Base-by-base conservation (phyloP, 2,329 filamentous ascomycete species). In the Cladophialophora bantiana region DNA sequence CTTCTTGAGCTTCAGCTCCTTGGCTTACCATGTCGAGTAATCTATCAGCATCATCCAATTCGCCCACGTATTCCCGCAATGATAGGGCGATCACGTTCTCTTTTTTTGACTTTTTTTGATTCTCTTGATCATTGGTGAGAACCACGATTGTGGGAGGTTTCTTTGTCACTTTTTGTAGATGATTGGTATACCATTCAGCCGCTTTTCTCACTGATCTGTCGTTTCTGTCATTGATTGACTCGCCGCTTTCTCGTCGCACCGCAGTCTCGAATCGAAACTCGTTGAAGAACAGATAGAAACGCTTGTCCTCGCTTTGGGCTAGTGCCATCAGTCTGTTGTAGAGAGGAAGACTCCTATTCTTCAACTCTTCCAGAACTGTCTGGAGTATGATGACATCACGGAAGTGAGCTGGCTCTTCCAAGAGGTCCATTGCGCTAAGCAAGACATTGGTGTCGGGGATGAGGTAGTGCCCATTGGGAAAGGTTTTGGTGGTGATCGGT, bases 241-340 rank as follows among this genome's bases (percentile, higher is more conserved):
- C 95, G 42, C 91, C 90, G 5, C 85, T 79, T 20, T 89, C 86
- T 68, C 95, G 86, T 34, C 86, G 81, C 56, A 97, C 87, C 75
- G 97, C 91, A 0, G 95, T 99, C 78, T 99, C 96, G 45, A 94
- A 83, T 59, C 94, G 88, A 76, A 99, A 99, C 74, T 99, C 95
- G 78, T 99, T 99, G 86, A 98, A 98, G 78, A 99, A 99, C 60
- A 99, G 92, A 76, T 98, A 97, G 77, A 97, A 98, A 62, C 94
- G 89, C 83, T 99, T 99, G 71, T 96, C 93, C 74, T 97, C 93
- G 75, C 94, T 97, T 80, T 94, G 96, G 45, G 94, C 96, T 70
- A 99, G 83, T 26, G 91, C 89, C 72, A 98, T 88, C 58, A 99
- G 83, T 45, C 95, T 91, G 78, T 97, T 97, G 82, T 98, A 99